These are phyloP conservation scores for Microstroma glucosiphilum DNA, from an alignment of 1,284 basidiomycete species.

Conservation along the genomic window DNA sequence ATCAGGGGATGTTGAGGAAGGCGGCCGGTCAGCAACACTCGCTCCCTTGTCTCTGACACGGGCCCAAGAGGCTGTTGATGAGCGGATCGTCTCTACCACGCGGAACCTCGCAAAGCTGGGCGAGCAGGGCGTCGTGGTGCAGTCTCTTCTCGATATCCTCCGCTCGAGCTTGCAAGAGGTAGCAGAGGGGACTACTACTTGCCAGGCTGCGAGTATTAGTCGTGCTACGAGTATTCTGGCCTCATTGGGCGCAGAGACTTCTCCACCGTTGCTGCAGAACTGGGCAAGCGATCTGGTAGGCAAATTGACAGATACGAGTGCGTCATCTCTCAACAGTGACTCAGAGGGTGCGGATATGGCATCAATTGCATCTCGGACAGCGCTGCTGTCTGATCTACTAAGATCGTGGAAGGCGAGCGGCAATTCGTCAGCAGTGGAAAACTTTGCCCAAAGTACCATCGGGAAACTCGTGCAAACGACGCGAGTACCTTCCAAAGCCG, in stretches of 20 bases:
- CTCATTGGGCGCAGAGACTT: not conserved
- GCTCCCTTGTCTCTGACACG: not conserved
- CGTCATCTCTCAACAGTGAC: not conserved
- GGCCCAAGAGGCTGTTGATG: constrained; percentile 1
- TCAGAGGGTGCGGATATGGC: not conserved
- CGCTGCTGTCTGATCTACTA: not conserved
- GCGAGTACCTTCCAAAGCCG: not conserved
- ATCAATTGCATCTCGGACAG: not conserved
- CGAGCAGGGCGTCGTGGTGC: not conserved
- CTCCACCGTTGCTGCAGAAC: not conserved
- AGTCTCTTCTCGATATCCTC: not conserved
- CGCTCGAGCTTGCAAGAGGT: not conserved
- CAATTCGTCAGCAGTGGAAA: not conserved
- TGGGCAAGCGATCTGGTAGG: not conserved
- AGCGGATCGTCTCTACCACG: not conserved
- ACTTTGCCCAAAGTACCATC: not conserved
- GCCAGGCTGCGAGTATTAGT: not conserved
- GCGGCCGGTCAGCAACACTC: no score
- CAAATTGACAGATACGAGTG: not conserved
- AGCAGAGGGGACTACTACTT: not conserved
- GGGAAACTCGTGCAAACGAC: not conserved
- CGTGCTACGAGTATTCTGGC: not conserved
- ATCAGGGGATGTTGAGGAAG: not conserved
- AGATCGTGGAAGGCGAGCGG: not conserved
- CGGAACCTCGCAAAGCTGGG: constrained; percentile 6